phyloP scores from a whole-genome alignment of 306 rosid genomes.

The Casuarina cunninghamiana region DNA sequence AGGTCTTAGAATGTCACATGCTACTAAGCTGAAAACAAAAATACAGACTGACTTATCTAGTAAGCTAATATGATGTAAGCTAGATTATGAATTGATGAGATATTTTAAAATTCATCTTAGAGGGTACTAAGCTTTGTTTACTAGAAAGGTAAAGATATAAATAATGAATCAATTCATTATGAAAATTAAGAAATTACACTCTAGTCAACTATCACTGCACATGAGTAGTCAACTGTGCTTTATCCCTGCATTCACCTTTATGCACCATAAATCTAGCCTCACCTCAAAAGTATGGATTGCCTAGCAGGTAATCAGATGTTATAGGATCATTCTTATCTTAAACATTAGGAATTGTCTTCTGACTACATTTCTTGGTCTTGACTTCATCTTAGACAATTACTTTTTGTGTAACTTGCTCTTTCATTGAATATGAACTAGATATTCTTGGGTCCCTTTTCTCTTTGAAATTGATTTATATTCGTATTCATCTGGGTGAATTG shows the following conservation, averaged over 20 bases:
- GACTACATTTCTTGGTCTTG: not conserved
- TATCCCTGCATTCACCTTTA: not conserved
- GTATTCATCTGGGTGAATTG: not conserved
- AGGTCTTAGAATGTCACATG: not conserved
- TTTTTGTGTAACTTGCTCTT: slow-evolving; percentile 5
- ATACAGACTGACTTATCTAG: not conserved
- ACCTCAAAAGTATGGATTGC: not conserved
- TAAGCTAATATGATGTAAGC: not conserved
- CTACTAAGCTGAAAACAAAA: not conserved
- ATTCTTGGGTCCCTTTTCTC: not conserved
- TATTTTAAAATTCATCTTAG: not conserved
- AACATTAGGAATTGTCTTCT: not conserved
- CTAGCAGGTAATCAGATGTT: not conserved
- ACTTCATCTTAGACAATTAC: not conserved
- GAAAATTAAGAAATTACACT: not conserved
- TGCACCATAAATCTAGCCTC: not conserved
- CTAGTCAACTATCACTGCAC: not conserved
- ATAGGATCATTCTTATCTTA: not conserved
- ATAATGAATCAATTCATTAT: not conserved
- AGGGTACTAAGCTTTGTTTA: not conserved
- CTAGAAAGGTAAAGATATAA: not conserved
- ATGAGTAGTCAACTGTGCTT: not conserved
- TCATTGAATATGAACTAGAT: not conserved
- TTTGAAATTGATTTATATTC: not conserved
- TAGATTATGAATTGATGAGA: not conserved